Base-by-base conservation (phyloP, 1,284 basidiomycete species). In the Heterobasidion irregulare region DNA sequence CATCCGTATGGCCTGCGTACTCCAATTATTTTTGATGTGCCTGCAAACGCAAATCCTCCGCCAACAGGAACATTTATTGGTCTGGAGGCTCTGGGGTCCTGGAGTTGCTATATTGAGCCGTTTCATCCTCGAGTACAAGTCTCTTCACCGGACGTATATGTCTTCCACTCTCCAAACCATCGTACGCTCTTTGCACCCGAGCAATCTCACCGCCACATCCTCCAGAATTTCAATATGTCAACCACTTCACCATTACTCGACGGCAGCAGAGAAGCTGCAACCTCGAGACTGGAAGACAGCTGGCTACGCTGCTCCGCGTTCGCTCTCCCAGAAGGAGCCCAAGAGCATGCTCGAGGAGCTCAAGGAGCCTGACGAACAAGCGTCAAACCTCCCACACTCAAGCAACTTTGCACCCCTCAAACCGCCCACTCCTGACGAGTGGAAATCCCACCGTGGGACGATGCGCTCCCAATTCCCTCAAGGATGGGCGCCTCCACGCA, bases 401-500 rank as follows among this genome's bases (percentile, higher is more conserved):
- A 53, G 56, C 50, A 62, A 60, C 35, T 54, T 75, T 43, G 66
- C 62, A 50, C 76, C 79, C 12, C 62, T 68, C 65, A 65, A 43
- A 64, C 68, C 38, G 73, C 78, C 38, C n/a, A 84, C 83, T 8
- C 82, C 83, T 26, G 64, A 68, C 18, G 69, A 79, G 63, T 77
- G 74, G 72, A 68, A 68, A 54, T 68, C 68, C n/a, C 86, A 92
- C 68, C 78, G 81, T 34, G 68, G 72, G 49, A 66, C 72, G 6
- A 75, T 92, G 63, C 81, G 80, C 61, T 72, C 78, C 59, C 65
- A 69, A 7, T 92, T 89, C 65, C 90, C 90, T 13, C 72, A 77
- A 8, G 90, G 90, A 34, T 97, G 94, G 94, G 74, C 78, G 52
- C 94, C 94, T 8, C 88, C 88, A 49, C 87, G 85, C 63, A 94